Evolutionary conservation across 2,329 filamentous ascomycete genomes (phyloP), one percentile per base, ranked within the genome.

Genomic region (Raffaelea deltoideospora): DNA sequence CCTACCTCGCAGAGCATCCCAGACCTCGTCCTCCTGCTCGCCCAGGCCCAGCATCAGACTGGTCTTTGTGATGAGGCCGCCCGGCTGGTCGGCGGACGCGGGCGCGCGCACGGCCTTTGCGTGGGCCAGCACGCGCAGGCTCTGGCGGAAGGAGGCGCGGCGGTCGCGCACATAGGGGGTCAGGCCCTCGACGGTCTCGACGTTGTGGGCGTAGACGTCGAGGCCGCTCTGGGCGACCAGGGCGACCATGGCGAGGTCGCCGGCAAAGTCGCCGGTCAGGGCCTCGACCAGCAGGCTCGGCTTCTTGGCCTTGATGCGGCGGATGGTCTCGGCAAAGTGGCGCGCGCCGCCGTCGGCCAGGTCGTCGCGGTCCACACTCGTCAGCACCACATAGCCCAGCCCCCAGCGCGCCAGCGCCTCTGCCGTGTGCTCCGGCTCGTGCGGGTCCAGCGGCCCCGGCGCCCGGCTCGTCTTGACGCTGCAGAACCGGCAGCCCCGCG

Each of bases 11-110:
- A 96, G 59, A 1, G 88, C 75, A 44, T 82, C 73, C 71, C 76
- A 79, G 1, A 98, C 58, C 60, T 96, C 81, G 15, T 81, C 72
- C 50, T 96, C 87, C 20, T 78, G 86, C 67, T 98, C 90, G 11
- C 90, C 90, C 5, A 98, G 61, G 4, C 90, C 90, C 19, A 98
- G 69, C 90, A 98, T 98, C 44, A 98, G 75, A 48, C 85, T 94
- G 1, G 90, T 96, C 69, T 98, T 98, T n/a, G 90, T 98, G 50
- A 98, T 93, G 41, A 96, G 69, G 3, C 72, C 72, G 37, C 30
- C 30, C 26, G 31, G 33, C 31, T 33, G 8, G 34, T 41, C 41
- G 27, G 26, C 19, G 2, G 64, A 57, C 38, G 68, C 66, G 2
- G 64, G 57, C 38, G 68, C 66, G 40, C 72, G 74, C 2, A 80